A percentile compares a stretch with the other conserved stretches of the same genome.
Evolutionary conservation across 768 basidiomycete species (phyloP).

Genomic region (Suillus lakei): DNA sequence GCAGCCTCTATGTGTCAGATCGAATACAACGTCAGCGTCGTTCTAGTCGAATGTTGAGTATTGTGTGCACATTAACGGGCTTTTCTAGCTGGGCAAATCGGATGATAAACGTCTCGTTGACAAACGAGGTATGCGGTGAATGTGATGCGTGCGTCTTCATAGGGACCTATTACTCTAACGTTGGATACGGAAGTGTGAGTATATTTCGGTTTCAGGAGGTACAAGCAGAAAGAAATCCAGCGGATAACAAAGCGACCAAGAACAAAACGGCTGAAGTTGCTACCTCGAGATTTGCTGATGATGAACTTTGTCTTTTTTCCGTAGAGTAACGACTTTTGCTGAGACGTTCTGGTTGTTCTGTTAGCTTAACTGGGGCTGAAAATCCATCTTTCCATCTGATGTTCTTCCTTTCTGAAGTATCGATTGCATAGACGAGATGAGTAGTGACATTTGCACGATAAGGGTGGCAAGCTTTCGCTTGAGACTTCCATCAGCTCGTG

Average conservation of each 20-base stretch:
- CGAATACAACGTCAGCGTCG: too few relatives aligned
- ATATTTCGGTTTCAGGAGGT: constrained; percentile 17
- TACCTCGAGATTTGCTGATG: background rate
- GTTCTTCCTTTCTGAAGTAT: background rate
- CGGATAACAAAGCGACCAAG: background rate
- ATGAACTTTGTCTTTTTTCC: constrained; percentile 11
- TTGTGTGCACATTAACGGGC: background rate
- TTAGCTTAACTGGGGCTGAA: constrained; percentile 28
- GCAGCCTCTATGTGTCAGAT: constrained; percentile 40
- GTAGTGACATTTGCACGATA: background rate
- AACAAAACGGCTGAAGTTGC: background rate
- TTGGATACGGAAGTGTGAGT: too few relatives aligned
- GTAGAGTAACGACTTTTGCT: constrained; percentile 18
- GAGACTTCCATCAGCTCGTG: constrained; percentile 18
- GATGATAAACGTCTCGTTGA: constrained; percentile 93
- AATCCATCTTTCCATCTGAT: background rate
- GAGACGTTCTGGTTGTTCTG: constrained; percentile 23
- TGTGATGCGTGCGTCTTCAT: constrained; percentile 7
- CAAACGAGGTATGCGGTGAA: constrained; percentile 78
- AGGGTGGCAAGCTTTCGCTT: background rate
- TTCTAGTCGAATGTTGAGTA: background rate
- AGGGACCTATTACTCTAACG: constrained; percentile 87
- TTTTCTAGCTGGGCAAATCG: constrained; percentile 80
- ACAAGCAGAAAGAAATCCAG: constrained; percentile 5
- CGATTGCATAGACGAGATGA: background rate